A percentile compares a stretch with the other conserved stretches of the same genome.
Evolutionary conservation across 139 green algal genomes (phyloP).

Genomic region (Haematococcus sp.): DNA sequence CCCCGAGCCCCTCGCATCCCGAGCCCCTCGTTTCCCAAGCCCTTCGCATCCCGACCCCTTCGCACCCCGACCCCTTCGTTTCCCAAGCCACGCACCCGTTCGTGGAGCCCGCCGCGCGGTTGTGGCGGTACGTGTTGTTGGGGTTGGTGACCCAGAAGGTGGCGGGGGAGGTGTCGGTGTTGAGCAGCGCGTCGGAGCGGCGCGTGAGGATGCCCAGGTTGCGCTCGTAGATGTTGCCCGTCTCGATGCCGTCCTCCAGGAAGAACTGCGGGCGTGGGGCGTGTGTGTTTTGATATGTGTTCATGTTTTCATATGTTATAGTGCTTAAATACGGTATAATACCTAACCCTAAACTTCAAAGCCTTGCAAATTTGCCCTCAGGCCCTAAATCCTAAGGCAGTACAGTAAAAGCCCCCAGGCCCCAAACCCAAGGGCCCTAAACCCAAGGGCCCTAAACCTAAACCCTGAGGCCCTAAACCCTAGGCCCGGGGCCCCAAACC

Average conservation of each 20-base stretch:
- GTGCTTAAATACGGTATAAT: too few species aligned
- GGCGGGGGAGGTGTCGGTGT: conserved; percentile 72
- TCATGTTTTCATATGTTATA: too few species aligned
- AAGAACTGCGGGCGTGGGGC: conserved; percentile 39
- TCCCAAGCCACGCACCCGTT: not conserved
- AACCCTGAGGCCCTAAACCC: too few species aligned
- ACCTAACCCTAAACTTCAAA: not conserved
- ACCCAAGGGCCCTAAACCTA: too few species aligned
- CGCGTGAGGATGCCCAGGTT: conserved; percentile 66
- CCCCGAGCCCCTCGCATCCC: too few species aligned
- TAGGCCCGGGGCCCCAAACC: not conserved
- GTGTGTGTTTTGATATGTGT: too few species aligned
- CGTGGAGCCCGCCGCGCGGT: conserved; percentile 22
- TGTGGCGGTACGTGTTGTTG: conserved; percentile 62
- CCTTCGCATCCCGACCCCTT: too few species aligned
- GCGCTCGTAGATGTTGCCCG: conserved; percentile 39
- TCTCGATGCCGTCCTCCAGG: conserved; percentile 61
- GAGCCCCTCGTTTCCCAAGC: too few species aligned
- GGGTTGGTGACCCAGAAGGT: conserved; percentile 83
- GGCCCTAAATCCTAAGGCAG: too few species aligned
- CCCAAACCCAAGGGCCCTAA: too few species aligned
- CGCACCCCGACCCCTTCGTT: too few species aligned
- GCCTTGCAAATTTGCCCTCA: not conserved
- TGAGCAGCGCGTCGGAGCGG: conserved; percentile 51
- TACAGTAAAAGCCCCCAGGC: too few species aligned